These are phyloP conservation scores for Theobroma cacao DNA, from an alignment of 345 rosid species.

Conservation along the genomic window DNA sequence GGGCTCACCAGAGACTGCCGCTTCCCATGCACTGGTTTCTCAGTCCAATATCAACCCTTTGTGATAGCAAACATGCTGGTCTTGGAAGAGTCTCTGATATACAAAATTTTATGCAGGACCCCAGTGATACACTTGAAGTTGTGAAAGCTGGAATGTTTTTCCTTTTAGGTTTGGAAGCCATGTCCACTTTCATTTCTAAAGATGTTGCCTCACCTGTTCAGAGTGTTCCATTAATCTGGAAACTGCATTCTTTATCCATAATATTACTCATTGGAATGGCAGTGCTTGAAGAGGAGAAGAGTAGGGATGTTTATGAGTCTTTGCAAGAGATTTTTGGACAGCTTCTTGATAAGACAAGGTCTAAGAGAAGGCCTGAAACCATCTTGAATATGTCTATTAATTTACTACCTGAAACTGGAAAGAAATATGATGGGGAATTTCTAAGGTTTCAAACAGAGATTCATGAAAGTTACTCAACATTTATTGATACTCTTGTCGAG, in stretches of 20 bases:
- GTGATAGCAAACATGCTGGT: slow-evolving; percentile 31
- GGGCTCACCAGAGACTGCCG: slow-evolving; percentile 87
- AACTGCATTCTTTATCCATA: slow-evolving; percentile 77
- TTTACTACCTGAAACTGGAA: slow-evolving; percentile 17
- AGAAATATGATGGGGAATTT: slow-evolving; percentile 28
- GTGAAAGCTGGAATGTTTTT: slow-evolving; percentile 81
- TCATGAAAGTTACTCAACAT: slow-evolving; percentile 67
- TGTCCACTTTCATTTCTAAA: slow-evolving; percentile 37
- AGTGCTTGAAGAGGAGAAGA: slow-evolving; percentile 67
- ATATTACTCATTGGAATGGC: slow-evolving; percentile 68
- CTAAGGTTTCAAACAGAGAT: slow-evolving; percentile 69
- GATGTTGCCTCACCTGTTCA: slow-evolving; percentile 44
- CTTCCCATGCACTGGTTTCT: slow-evolving; percentile 91
- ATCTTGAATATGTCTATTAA: slow-evolving; percentile 4
- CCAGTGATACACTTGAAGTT: slow-evolving; percentile 42
- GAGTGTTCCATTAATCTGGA: slow-evolving; percentile 71
- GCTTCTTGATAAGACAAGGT: slow-evolving; percentile 50
- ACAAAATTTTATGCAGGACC: slow-evolving; percentile 23
- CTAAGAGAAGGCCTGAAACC: slow-evolving; percentile 9
- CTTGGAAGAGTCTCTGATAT: slow-evolving; percentile 22
- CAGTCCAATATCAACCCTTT: slow-evolving; percentile 65
- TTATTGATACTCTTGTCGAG: slow-evolving; percentile 72
- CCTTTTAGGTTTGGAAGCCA: slow-evolving; percentile 72
- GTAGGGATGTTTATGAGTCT: slow-evolving; percentile 53
- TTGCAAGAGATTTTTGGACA: slow-evolving; percentile 77